These are phyloP conservation scores for Wickerhamomyces pijperi DNA, from an alignment of 805 yeast genomes.

Conservation along the genomic window DNA sequence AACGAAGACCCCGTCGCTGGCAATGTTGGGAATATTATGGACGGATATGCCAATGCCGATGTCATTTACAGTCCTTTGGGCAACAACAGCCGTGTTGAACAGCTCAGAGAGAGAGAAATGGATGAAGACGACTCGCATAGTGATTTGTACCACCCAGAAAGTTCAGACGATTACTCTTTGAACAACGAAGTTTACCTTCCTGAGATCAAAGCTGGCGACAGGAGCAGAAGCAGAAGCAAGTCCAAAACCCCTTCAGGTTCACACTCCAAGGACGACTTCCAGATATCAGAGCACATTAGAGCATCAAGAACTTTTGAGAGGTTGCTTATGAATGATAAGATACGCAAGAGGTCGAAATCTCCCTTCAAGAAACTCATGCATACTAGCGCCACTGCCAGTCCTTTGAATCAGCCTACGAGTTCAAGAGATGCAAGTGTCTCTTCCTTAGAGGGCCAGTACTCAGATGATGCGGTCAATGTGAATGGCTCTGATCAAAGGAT, in stretches of 20 bases:
- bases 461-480: too few relatives aligned
- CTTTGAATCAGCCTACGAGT: not conserved
- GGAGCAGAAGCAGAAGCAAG: slow-evolving; percentile 1
- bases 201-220: not conserved
- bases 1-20: slow-evolving; percentile 4
- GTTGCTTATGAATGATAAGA: slow-evolving; percentile 9
- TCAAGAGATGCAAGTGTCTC: not conserved
- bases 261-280: slow-evolving; percentile 10
- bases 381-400: not conserved
- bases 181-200: not conserved
- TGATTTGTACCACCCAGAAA: too few relatives aligned
- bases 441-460: not conserved
- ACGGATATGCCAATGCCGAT: too few relatives aligned
- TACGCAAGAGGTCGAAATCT: slow-evolving; percentile 14
- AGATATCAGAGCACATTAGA: slow-evolving; percentile 5
- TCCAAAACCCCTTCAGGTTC: not conserved
- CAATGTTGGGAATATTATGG: too few relatives aligned
- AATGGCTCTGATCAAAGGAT: too few relatives aligned
- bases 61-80: too few relatives aligned
- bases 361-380: slow-evolving; percentile 11
- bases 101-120: too few relatives aligned
- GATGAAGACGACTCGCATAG: too few relatives aligned
- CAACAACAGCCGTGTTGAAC: too few relatives aligned
- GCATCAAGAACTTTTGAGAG: slow-evolving; percentile 10
- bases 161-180: too few relatives aligned